Percentiles rank a stretch among this genome's conserved stretches.
Evolutionary conservation across 108 stramenopile species (phyloP).

Genomic region (Skeletonema menzelii): DNA sequence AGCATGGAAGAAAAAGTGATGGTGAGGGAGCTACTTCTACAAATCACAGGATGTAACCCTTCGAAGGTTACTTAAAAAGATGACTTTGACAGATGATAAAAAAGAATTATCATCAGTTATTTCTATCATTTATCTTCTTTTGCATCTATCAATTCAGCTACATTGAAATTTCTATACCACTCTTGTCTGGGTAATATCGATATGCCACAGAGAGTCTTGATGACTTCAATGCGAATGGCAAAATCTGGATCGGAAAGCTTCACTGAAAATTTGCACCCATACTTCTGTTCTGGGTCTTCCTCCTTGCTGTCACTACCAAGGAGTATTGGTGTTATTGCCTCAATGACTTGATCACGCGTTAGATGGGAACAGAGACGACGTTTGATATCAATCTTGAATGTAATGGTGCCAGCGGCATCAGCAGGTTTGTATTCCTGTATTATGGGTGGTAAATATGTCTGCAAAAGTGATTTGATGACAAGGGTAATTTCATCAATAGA

Average conservation of each 20-base stretch:
- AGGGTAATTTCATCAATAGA: slow-evolving; percentile 67
- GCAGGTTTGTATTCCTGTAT: neutral
- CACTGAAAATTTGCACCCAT: slow-evolving; percentile 38
- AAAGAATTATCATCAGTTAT: neutral
- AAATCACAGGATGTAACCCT: neutral
- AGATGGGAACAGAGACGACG: slow-evolving; percentile 58
- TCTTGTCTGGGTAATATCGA: slow-evolving; percentile 52
- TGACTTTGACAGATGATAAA: slow-evolving; percentile 2
- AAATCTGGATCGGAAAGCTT: slow-evolving; percentile 67
- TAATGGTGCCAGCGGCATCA: slow-evolving; percentile 1
- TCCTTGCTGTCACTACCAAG: neutral
- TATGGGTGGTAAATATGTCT: slow-evolving; percentile 33
- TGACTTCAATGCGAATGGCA: slow-evolving; percentile 71
- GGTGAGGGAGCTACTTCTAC: neutral
- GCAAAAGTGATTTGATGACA: slow-evolving; percentile 46
- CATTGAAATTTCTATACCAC: slow-evolving; percentile 53
- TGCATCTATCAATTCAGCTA: slow-evolving; percentile 29
- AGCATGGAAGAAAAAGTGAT: neutral
- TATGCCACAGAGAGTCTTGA: slow-evolving; percentile 67
- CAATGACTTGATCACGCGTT: slow-evolving; percentile 49
- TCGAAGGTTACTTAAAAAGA: neutral
- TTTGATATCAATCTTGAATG: slow-evolving; percentile 70
- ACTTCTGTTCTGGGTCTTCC: slow-evolving; percentile 15
- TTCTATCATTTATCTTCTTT: neutral
- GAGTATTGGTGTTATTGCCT: slow-evolving; percentile 46